These are phyloP conservation scores for Diutina sp. DNA, from an alignment of 1,139 yeast genomes.

Conservation along the genomic window DNA sequence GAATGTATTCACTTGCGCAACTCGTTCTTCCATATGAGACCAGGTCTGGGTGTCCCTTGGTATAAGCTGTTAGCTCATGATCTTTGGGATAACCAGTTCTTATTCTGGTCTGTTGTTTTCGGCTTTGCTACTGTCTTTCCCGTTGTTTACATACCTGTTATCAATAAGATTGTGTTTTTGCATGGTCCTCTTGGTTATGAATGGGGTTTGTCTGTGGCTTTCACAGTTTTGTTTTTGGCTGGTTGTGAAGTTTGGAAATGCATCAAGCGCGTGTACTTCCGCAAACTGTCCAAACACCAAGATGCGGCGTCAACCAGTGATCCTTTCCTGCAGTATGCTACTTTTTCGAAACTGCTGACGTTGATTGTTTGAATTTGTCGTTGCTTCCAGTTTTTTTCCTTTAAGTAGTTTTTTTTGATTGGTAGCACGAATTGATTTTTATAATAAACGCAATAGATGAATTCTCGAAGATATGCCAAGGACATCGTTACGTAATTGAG, in stretches of 20 bases:
- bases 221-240: not conserved
- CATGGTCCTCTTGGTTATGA: slow-evolving; percentile 1
- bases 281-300: not conserved
- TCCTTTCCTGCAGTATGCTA: not conserved
- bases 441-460: too few relatives aligned
- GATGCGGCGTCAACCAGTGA: not conserved
- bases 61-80: not conserved
- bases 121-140: not conserved
- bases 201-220: slow-evolving; percentile 1
- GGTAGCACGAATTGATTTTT: not conserved
- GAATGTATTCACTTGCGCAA: not conserved
- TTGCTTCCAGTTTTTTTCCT: not conserved
- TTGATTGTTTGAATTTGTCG: not conserved
- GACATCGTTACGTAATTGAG: too few relatives aligned
- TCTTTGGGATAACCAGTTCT: not conserved
- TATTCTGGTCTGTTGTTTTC: not conserved
- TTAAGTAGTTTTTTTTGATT: not conserved
- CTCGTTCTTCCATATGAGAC: slow-evolving; percentile 1
- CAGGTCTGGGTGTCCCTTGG: not conserved
- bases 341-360: not conserved
- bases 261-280: not conserved
- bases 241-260: slow-evolving; percentile 2
- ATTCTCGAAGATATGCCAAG: too few relatives aligned
- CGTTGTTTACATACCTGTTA: not conserved
- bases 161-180: not conserved